Percentiles rank a stretch among this genome's conserved stretches.
These are phyloP conservation scores for Pythium plurisporium DNA, from an alignment of 352 stramenopile species.

Conservation along the genomic window DNA sequence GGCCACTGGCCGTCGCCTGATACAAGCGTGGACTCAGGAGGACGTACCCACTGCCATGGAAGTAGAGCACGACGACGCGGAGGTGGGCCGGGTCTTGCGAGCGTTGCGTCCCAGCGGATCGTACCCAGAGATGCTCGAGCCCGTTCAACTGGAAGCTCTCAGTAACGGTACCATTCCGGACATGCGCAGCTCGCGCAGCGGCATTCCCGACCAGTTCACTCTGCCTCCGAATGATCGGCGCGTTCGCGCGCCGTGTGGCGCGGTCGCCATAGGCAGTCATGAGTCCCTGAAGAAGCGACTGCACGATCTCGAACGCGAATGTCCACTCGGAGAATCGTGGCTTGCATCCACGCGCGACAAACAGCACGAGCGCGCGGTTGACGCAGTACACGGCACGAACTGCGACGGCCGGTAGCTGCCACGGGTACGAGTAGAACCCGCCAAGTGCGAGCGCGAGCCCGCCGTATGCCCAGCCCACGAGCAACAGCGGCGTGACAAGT, in stretches of 20 bases:
- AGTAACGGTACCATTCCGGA: too few species aligned
- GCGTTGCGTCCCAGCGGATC: background rate
- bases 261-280: background rate
- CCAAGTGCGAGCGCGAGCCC: too few species aligned
- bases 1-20: constrained; percentile 16
- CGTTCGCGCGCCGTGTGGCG: background rate
- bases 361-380: background rate
- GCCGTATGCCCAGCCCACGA: too few species aligned
- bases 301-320: constrained; percentile 15
- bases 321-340: constrained; percentile 20
- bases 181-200: background rate
- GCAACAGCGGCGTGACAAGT: too few species aligned
- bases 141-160: constrained; percentile 10
- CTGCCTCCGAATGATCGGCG: constrained; percentile 3
- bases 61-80: constrained; percentile 12
- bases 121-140: constrained; percentile 21
- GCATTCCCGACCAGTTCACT: constrained; percentile 1
- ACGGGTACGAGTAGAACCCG: too few species aligned
- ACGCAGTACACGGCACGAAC: too few species aligned
- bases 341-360: constrained; percentile 9
- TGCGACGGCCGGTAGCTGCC: too few species aligned
- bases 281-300: background rate
- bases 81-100: background rate
- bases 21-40: constrained; percentile 7
- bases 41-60: constrained; percentile 14